These are phyloP conservation scores for Ambrosia trifida DNA, from an alignment of 129 eudicot genomes.

Conservation along the genomic window DNA sequence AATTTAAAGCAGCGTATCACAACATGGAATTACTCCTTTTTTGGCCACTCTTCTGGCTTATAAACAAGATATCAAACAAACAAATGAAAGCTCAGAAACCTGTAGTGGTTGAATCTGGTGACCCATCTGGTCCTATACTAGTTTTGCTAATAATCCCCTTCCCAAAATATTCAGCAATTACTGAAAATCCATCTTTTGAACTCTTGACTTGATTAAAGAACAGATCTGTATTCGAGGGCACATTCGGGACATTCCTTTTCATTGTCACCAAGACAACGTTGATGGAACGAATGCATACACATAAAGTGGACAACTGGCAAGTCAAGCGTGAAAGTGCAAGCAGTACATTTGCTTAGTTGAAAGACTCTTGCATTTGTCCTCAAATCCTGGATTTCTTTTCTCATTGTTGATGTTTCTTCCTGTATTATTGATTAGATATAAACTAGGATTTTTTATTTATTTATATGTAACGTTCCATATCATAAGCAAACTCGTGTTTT, in stretches of 20 bases:
- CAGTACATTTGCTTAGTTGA: slow-evolving; percentile 93
- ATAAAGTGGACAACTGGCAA: slow-evolving; percentile 98
- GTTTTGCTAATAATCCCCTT: slow-evolving; percentile 98
- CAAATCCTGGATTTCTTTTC: slow-evolving; percentile 91
- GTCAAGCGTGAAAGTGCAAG: slow-evolving; percentile 98
- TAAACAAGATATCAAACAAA: slow-evolving; percentile 13
- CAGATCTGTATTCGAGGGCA: slow-evolving; percentile 86
- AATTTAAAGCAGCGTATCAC: slow-evolving; percentile 12
- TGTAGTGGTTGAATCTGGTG: slow-evolving; percentile 40
- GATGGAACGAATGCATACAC: slow-evolving; percentile 99
- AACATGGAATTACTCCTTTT: slow-evolving; percentile 11
- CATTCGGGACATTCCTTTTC: slow-evolving; percentile 98
- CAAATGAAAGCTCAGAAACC: slow-evolving; percentile 39
- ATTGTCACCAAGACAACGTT: slow-evolving; percentile 96
- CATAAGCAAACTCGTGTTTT: slow-evolving; percentile 12
- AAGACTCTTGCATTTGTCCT: slow-evolving; percentile 95
- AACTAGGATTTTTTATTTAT: background rate
- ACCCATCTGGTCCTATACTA: slow-evolving; percentile 40
- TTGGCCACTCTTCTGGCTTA: slow-evolving; percentile 9
- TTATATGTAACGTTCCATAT: background rate
- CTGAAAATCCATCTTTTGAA: slow-evolving; percentile 97
- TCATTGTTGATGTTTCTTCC: slow-evolving; percentile 92
- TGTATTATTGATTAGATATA: slow-evolving; percentile 37
- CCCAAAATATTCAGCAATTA: slow-evolving; percentile 92
- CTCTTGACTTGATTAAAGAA: slow-evolving; percentile 73